phyloP scores from a whole-genome alignment of 2,329 filamentous ascomycete genomes.

The Pezicula neosporulosa region DNA sequence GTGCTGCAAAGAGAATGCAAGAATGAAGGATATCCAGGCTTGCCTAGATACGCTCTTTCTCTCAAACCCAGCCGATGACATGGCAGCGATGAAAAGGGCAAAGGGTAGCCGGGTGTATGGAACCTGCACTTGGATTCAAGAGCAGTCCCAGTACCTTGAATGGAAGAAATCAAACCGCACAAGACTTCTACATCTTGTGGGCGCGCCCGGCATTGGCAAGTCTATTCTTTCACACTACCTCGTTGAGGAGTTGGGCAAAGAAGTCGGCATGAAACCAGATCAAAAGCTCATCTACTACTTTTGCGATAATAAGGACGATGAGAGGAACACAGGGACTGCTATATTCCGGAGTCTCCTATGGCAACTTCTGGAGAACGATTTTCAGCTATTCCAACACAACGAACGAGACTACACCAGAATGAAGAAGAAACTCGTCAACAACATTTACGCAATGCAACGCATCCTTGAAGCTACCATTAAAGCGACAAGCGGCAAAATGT shows the following conservation, averaged over 20 bases:
- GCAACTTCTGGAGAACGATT: constrained; percentile 2
- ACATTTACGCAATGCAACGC: constrained; percentile 1
- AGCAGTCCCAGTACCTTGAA: background rate
- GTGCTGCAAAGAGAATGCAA: too few species aligned
- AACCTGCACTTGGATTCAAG: background rate
- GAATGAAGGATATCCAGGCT: too few species aligned
- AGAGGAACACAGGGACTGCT: background rate
- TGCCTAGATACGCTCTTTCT: background rate
- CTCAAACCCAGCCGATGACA: background rate
- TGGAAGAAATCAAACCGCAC: constrained; percentile 20
- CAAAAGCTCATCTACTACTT: background rate
- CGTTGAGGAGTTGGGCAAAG: background rate
- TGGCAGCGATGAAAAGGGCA: background rate
- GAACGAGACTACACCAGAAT: background rate
- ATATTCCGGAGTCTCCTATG: constrained; percentile 3
- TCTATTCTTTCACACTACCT: constrained; percentile 2
- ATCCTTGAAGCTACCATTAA: background rate
- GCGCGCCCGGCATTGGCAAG: constrained; percentile 4
- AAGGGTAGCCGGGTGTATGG: background rate
- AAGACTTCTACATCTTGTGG: background rate
- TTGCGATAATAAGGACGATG: constrained; percentile 3
- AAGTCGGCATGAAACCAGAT: background rate
- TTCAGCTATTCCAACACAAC: background rate
- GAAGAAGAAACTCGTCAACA: background rate
- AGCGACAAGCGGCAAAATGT: background rate